A percentile compares a stretch with the other conserved stretches of the same genome.
These are phyloP conservation scores for Stipa capillata DNA, from an alignment of 176 grass and related monocot genomes.

Conservation along the genomic window DNA sequence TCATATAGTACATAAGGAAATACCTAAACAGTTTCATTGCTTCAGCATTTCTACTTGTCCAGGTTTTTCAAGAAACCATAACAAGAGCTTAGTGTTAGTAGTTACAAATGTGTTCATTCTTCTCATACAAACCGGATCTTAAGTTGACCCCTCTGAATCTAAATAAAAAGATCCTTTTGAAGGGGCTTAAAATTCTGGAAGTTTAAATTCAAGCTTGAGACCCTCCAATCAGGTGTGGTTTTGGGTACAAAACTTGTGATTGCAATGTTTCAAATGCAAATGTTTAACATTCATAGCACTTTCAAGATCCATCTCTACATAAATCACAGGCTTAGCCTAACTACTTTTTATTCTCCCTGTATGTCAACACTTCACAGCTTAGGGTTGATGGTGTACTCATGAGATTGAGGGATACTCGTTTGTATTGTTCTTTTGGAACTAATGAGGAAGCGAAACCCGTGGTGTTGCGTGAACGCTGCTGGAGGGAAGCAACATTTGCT, in stretches of 20 bases:
- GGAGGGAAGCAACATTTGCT: conserved; percentile 82
- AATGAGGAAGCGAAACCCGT: conserved; percentile 25
- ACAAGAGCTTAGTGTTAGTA: not conserved
- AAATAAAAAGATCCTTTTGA: too few relatives aligned
- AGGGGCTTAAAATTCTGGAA: not conserved
- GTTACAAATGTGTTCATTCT: not conserved
- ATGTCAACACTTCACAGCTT: conserved; percentile 39
- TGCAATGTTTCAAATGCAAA: not conserved
- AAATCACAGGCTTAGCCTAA: not conserved
- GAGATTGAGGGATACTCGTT: conserved; percentile 80
- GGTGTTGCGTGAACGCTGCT: conserved; percentile 74
- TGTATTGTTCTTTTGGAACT: conserved; percentile 75
- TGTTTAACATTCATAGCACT: not conserved
- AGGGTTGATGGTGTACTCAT: conserved; percentile 86
- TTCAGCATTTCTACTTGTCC: not conserved
- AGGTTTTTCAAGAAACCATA: not conserved
- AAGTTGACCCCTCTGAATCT: too few relatives aligned
- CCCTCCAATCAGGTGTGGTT: not conserved
- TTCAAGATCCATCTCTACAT: not conserved
- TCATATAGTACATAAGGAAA: not conserved
- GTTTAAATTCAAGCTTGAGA: not conserved
- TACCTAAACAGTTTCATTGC: not conserved
- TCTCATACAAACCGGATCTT: not conserved
- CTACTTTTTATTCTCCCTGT: not conserved
- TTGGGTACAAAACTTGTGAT: not conserved